Evolutionary conservation across 768 basidiomycete species (phyloP).

Genomic region (Rhodotorula diobovata): DNA sequence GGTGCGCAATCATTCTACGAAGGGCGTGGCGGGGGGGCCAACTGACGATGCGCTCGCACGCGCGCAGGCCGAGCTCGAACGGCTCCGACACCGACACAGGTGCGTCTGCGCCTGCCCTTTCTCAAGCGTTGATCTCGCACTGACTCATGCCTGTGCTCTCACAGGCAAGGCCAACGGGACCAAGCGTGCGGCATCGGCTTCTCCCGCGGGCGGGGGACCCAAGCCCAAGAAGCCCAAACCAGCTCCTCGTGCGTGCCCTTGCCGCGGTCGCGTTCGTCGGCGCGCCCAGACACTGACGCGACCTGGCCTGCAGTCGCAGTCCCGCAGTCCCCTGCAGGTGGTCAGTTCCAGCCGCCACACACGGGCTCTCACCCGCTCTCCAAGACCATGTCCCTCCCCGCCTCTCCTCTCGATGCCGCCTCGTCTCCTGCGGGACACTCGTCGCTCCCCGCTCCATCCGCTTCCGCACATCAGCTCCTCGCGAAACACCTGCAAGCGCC

Average conservation of each 20-base stretch:
- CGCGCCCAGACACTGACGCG: not conserved
- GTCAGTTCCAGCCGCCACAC: constrained; percentile 16
- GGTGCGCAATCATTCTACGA: not conserved
- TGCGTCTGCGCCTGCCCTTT: too few species aligned
- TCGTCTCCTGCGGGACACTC: not conserved
- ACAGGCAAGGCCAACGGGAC: constrained; percentile 11
- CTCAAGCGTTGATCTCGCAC: not conserved
- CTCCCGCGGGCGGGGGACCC: constrained; percentile 2
- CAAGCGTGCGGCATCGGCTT: constrained; percentile 10
- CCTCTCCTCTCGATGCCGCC: constrained; percentile 13
- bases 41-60: not conserved
- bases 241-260: not conserved
- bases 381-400: constrained; percentile 32
- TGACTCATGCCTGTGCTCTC: too few species aligned
- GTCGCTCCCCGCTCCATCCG: not conserved
- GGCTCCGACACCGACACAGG: constrained; percentile 16
- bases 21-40: fast-evolving
- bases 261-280: not conserved
- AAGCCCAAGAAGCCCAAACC: constrained; percentile 35
- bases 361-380: constrained; percentile 32
- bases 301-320: not conserved
- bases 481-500: not conserved
- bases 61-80: constrained; percentile 8
- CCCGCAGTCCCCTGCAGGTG: not conserved
- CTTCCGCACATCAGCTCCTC: not conserved